These are phyloP conservation scores for Noccaea caerulescens DNA, from an alignment of 345 rosid genomes.

Conservation along the genomic window DNA sequence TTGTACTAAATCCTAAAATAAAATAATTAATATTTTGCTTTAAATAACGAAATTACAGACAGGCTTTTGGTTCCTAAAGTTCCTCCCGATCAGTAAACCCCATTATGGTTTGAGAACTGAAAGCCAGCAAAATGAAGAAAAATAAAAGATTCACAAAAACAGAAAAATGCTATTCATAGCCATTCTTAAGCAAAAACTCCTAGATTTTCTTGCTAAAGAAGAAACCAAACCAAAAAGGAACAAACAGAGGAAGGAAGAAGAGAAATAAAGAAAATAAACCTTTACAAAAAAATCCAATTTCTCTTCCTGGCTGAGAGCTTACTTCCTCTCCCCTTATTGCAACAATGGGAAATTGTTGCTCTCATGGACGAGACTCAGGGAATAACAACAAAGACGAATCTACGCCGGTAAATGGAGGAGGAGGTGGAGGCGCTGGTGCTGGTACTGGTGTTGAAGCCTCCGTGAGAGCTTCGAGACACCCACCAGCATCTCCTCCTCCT, in stretches of 20 bases:
- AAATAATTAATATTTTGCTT: slow-evolving; percentile 17
- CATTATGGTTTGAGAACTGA: slow-evolving; percentile 13
- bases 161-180: slow-evolving; percentile 37
- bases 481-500: slow-evolving; percentile 44
- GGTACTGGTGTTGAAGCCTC: slow-evolving; percentile 23
- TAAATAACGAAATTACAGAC: slow-evolving; percentile 35
- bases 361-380: slow-evolving; percentile 50
- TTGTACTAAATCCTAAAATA: slow-evolving; percentile 34
- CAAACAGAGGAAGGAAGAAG: slow-evolving; percentile 36
- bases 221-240: slow-evolving; percentile 35
- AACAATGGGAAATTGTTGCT: slow-evolving; percentile 83
- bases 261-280: neutral
- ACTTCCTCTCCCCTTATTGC: slow-evolving; percentile 43
- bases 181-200: slow-evolving; percentile 30
- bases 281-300: slow-evolving; percentile 21
- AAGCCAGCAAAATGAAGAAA: slow-evolving; percentile 29
- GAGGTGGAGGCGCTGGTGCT: neutral
- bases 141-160: slow-evolving; percentile 19
- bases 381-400: slow-evolving; percentile 38
- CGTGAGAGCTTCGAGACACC: slow-evolving; percentile 30
- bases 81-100: slow-evolving; percentile 36
- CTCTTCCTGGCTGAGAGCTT: slow-evolving; percentile 29
- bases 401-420: slow-evolving; percentile 40
- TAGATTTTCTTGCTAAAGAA: slow-evolving; percentile 40
- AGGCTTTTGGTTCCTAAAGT: slow-evolving; percentile 38